Base-by-base conservation (phyloP, 2,329 filamentous ascomycete genomes). In the Polytolypa hystricis region DNA sequence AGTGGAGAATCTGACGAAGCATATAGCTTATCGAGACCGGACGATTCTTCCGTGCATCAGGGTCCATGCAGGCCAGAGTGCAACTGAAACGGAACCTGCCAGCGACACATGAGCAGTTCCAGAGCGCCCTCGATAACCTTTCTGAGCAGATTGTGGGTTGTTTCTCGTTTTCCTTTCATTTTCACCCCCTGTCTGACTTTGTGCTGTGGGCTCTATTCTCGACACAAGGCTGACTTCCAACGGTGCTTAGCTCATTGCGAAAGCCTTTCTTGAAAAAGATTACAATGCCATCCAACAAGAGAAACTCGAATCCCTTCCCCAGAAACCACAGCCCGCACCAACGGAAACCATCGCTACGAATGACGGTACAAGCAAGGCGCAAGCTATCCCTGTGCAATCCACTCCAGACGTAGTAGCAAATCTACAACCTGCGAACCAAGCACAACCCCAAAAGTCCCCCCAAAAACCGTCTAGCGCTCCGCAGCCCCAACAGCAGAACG, bases 131-230 rank as follows among this genome's bases (percentile, higher is more conserved):
- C 16, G 61, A 64, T 40, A 52, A 49, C 30, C 47, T 64, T 18
- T 61, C 59, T 8, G 57, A 64, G 38, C 58, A 64, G 40, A 63
- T 64, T 45, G 61, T 64, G 59, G 38, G n/a, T 7, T 49, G 9
- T 38, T 20, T 10, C 15, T 30, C 23, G 6, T 18, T 23, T 30
- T 21, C 18, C 19, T 35, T 15, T 30, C 17, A 31, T 30, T 4
- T 31, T 15, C 16, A 28, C 25, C n/a, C 23, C 32, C 17, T n/a
- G n/a, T n/a, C n/a, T 30, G 19, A 29, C n/a, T 14, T 33, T 38
- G 27, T 23, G 31, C 26, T 16, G 19, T 4, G 14, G 20, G 12
- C n/a, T 29, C 19, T 21, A 26, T 26, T 18, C 16, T 16, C 12
- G 31, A 27, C 8, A 17, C 7, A n/a, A n/a, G n/a, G n/a, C n/a